Evolutionary conservation across 495 filamentous ascomycete species (phyloP).

Genomic region (Xylaria nigripes): DNA sequence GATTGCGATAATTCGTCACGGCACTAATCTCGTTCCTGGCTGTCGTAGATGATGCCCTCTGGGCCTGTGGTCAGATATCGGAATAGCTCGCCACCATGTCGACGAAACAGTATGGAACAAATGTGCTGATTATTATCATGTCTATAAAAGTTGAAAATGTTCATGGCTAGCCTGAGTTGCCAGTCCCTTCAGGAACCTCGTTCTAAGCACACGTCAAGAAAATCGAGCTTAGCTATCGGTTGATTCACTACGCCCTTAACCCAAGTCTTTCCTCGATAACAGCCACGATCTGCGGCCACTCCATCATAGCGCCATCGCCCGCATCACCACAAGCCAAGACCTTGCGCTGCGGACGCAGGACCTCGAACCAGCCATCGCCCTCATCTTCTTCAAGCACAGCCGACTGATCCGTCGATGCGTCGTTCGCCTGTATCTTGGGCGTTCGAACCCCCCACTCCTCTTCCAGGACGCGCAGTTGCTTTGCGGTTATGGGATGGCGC

Average conservation of each 20-base stretch:
- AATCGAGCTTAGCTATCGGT: too few relatives aligned
- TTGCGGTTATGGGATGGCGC: constrained; percentile 68
- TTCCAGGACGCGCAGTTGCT: constrained; percentile 58
- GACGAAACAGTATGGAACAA: too few relatives aligned
- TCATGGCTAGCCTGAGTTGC: too few relatives aligned
- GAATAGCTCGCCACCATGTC: too few relatives aligned
- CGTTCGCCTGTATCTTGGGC: neutral
- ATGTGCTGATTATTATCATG: too few relatives aligned
- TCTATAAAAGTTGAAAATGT: too few relatives aligned
- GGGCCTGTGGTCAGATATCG: too few relatives aligned
- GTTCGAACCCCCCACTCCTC: constrained; percentile 59
- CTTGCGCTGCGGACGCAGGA: constrained; percentile 59
- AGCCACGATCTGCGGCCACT: constrained; percentile 64
- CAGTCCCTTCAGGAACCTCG: too few relatives aligned
- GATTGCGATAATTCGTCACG: too few relatives aligned
- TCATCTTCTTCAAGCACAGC: constrained; percentile 31
- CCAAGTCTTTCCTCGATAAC: constrained; percentile 45
- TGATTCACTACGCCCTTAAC: constrained; percentile 9
- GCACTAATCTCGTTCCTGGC: too few relatives aligned
- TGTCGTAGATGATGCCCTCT: too few relatives aligned
- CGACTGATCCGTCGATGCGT: neutral
- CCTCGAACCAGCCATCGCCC: constrained; percentile 61
- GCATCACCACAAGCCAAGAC: constrained; percentile 74
- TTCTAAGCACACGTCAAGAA: too few relatives aligned
- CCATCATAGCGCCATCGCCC: constrained; percentile 68